phyloP scores from a whole-genome alignment of 768 basidiomycete species.

The Lyophyllum semitale region DNA sequence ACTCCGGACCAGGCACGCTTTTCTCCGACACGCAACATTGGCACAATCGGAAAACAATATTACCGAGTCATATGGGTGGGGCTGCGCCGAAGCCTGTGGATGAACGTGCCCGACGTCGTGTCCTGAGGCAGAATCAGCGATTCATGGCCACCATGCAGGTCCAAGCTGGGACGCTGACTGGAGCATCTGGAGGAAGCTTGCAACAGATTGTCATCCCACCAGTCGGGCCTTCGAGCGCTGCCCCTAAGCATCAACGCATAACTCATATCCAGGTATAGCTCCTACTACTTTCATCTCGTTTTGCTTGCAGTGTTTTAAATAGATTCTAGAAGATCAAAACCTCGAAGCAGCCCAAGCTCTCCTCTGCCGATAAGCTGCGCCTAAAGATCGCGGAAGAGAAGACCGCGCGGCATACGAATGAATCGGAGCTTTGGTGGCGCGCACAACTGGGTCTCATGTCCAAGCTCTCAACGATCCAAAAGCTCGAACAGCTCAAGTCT shows the following conservation, averaged over 20 bases:
- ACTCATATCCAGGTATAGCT: not conserved
- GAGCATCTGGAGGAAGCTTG: slow-evolving; percentile 56
- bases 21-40: slow-evolving; percentile 61
- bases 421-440: slow-evolving; percentile 53
- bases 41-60: slow-evolving; percentile 53
- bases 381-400: slow-evolving; percentile 48
- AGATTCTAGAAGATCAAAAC: slow-evolving; percentile 9
- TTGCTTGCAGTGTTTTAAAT: not conserved
- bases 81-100: slow-evolving; percentile 31
- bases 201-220: slow-evolving; percentile 55
- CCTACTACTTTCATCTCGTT: not conserved
- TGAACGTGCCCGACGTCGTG: slow-evolving; percentile 36
- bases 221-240: slow-evolving; percentile 24
- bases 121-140: slow-evolving; percentile 48
- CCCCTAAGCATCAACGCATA: not conserved
- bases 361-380: slow-evolving; percentile 31
- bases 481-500: slow-evolving; percentile 32
- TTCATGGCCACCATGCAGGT: slow-evolving; percentile 58
- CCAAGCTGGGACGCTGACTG: slow-evolving; percentile 65
- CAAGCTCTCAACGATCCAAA: slow-evolving; percentile 32
- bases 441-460: slow-evolving; percentile 43
- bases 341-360: slow-evolving; percentile 17
- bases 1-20: slow-evolving; percentile 38
- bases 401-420: slow-evolving; percentile 36
- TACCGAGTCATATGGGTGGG: slow-evolving; percentile 59